Evolutionary conservation across 768 basidiomycete species (phyloP).

Genomic region (Crassisporium funariophilum): DNA sequence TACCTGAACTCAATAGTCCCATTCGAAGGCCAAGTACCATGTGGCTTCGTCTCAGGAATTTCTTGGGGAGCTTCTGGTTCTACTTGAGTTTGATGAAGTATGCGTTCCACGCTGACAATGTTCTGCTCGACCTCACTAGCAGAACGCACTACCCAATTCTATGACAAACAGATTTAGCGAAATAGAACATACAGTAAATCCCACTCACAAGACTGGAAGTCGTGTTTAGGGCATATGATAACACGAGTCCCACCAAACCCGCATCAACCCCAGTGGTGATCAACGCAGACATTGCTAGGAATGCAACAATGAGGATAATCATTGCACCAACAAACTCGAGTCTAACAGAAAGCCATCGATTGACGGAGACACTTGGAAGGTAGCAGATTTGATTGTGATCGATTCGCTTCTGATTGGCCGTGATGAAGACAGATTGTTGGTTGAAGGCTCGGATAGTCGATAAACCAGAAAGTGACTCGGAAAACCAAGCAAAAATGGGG

Average conservation of each 20-base stretch:
- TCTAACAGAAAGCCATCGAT: conserved; percentile 83
- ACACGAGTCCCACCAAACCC: conserved; percentile 82
- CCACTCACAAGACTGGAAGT: conserved; percentile 74
- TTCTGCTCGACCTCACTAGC: conserved; percentile 91
- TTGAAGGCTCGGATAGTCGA: conserved; percentile 83
- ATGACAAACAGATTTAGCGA: conserved; percentile 1
- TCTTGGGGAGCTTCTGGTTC: conserved; percentile 75
- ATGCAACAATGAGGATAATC: conserved; percentile 75
- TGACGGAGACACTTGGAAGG: conserved; percentile 70
- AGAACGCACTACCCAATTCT: conserved; percentile 85
- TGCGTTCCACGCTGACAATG: conserved; percentile 87
- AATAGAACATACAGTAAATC: not conserved
- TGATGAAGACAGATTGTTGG: conserved; percentile 68
- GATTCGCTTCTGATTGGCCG: conserved; percentile 70
- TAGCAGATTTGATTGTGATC: conserved; percentile 87
- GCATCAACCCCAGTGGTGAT: conserved; percentile 80
- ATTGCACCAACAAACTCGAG: conserved; percentile 83
- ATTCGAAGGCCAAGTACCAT: conserved; percentile 65
- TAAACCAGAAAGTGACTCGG: conserved; percentile 73
- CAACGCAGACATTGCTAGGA: conserved; percentile 69
- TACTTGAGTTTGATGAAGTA: conserved; percentile 79
- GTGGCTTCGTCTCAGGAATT: conserved; percentile 57
- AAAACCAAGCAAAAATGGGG: conserved; percentile 90
- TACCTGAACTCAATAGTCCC: conserved; percentile 78
- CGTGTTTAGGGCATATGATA: conserved; percentile 83